Base-by-base conservation (phyloP, 2,329 filamentous ascomycete species). In the Sordariomycetes sp. region DNA sequence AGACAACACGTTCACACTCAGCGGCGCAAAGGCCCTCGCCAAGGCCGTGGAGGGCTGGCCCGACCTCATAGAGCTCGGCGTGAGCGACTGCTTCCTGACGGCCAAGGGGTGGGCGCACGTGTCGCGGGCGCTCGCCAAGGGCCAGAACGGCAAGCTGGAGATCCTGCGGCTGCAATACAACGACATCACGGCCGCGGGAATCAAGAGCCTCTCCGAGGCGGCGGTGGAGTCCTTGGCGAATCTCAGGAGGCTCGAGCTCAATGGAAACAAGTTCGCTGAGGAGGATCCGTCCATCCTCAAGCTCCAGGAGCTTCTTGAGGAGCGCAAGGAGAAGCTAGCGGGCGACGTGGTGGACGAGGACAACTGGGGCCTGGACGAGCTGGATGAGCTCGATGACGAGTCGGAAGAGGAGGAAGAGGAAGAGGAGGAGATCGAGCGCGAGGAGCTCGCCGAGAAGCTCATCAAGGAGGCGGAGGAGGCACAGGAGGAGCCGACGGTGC, bases 191-290 rank as follows among this genome's bases (percentile, higher is more conserved):
- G 78, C 86, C 1, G 80, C 84, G 59, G 89, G 87, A 20, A 72
- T 97, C 55, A 85, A 88, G 68, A 81, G 79, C 2, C 78, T 99
- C 58, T 81, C 86, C 3, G 75, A 81, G 22, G 89, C 89, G 2
- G 85, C 85, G 4, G 83, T 83, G 65, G 75, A 80, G 10, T 78
- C 79, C 2, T 79, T 99, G 10, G 91, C 90, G 1, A 81, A 81
- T 14, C 76, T 99, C 63, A 88, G 87, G 74, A 86, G 92, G 66
- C 83, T 99, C 55, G 94, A 97, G 74, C 76, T 99, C 64, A 97
- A 99, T 70, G 94, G 94, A 55, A 99, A 99, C 77, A 94, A 90
- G 69, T 96, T 99, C 65, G 77, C 81, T 10, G 92, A 97, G 71
- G 90, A 96, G 2, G 90, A 97, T 65, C 77, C 82, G 53, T 82